Evolutionary conservation across 441 rosid species (phyloP).

Genomic region (Gossypium schwendimanii): DNA sequence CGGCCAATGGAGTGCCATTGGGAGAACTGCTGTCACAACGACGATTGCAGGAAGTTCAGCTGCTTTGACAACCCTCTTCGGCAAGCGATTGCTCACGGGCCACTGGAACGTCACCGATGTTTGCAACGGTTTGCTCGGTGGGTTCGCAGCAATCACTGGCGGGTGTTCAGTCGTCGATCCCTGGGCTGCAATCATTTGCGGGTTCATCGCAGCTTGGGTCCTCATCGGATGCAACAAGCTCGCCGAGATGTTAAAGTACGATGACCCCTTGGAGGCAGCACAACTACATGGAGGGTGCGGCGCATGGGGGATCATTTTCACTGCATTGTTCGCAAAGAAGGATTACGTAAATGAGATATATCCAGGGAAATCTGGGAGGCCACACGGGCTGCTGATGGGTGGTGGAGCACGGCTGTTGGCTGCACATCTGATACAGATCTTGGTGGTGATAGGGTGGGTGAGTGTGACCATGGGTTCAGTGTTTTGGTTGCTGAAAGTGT

Average conservation of each 20-base stretch:
- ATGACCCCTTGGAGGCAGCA: constrained; percentile 45
- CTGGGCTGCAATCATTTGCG: constrained; percentile 45
- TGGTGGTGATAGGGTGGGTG: constrained; percentile 45
- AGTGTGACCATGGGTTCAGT: constrained; percentile 42
- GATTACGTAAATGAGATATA: constrained; percentile 39
- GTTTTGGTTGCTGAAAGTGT: constrained; percentile 39
- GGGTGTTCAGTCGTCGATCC: constrained; percentile 51
- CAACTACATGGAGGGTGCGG: constrained; percentile 56
- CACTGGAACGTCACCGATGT: constrained; percentile 50
- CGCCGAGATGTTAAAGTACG: constrained; percentile 33
- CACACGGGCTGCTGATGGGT: constrained; percentile 47
- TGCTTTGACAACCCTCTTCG: constrained; percentile 44
- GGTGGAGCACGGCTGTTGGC: constrained; percentile 46
- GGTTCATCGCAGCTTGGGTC: constrained; percentile 36
- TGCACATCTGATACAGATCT: constrained; percentile 46
- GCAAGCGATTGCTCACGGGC: constrained; percentile 30
- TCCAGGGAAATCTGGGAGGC: constrained; percentile 31
- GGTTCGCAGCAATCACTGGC: constrained; percentile 42
- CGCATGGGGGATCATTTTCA: constrained; percentile 49
- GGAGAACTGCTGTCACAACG: constrained; percentile 46
- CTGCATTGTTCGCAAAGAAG: constrained; percentile 47
- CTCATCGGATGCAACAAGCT: constrained; percentile 42
- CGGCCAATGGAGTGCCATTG: constrained; percentile 50
- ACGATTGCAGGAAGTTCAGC: constrained; percentile 39
- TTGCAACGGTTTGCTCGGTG: constrained; percentile 44